Base-by-base conservation (phyloP, 148 eudicot genomes). In the Limonium bicolor region DNA sequence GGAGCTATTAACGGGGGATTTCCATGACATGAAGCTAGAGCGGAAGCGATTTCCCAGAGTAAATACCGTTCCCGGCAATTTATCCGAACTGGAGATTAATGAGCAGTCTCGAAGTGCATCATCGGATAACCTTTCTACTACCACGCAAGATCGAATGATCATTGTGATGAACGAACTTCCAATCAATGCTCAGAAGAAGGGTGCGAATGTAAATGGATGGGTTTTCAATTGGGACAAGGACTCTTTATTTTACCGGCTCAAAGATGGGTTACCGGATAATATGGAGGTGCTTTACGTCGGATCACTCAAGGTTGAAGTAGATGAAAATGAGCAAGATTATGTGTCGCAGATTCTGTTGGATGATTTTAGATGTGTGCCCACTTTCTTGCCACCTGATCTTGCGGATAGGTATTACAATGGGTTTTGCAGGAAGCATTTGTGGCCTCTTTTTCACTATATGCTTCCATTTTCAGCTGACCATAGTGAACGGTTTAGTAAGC, bases 401-500 rank as follows among this genome's bases (percentile, higher is more conserved):
- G 31, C 46, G 20, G 64, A 62, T 37, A 51, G 73, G 28, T 62
- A 27, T 27, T 58, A 62, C 30, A 50, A 62, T 53, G 67, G 59
- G 8, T 68, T 68, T 49, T 68, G 73, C 42, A 68, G 58, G 56
- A 59, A 62, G 36, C 73, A 68, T n/a, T 42, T 68, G 50, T 68
- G 68, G 73, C 73, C 73, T 8, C 58, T 68, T 27, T 68, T 68
- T 50, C 73, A 68, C 45, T 68, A 68, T 40, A 68, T 62, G 73
- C 60, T 68, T 18, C 73, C 73, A 3, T 62, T 68, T 44, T 48
- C 68, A 9, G 53, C 50, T 0, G 73, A 53, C 0, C 53, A 58
- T 62, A 67, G 64, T 19, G 72, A 63, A n/a, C 58, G 72, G 56
- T 68, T 68, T 58, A 61, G 62, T 27, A 54, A 60, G 49, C 62